A percentile compares a stretch with the other conserved stretches of the same genome.
Conservation (phyloP, 257 asterid species). For the Solanum gracilifrons region DNA sequence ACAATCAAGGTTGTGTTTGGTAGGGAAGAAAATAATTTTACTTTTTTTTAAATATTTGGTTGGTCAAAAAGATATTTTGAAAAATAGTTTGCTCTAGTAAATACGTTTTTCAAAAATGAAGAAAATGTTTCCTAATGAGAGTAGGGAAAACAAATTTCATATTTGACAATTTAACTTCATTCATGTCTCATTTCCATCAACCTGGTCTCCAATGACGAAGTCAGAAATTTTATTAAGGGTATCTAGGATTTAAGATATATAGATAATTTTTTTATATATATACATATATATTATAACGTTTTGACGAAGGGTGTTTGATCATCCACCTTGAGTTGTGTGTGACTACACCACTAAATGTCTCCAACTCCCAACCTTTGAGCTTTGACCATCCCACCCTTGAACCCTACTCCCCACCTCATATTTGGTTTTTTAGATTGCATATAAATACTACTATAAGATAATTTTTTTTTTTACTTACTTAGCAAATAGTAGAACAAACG, state of each 20-base stretch:
- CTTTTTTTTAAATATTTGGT: too few species aligned
- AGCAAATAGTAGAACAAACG: background rate
- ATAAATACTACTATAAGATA: background rate
- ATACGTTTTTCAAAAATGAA: too few species aligned
- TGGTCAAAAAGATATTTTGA: background rate
- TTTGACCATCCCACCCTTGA: background rate
- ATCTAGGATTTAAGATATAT: too few species aligned
- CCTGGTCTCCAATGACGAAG: accelerated
- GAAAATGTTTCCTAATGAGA: too few species aligned
- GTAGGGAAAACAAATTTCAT: background rate
- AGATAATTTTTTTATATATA: too few species aligned
- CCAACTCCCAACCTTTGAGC: background rate
- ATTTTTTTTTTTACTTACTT: background rate
- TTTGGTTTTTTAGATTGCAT: background rate
- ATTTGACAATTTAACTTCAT: background rate
- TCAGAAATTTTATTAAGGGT: too few species aligned
- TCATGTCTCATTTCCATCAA: background rate
- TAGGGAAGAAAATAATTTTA: background rate
- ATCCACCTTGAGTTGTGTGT: background rate
- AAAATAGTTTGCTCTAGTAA: background rate
- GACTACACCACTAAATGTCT: too few species aligned
- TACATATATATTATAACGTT: background rate
- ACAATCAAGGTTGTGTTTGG: background rate
- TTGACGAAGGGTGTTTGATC: background rate
- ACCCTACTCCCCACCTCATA: background rate